Base-by-base conservation (phyloP, 768 basidiomycete species). In the Melanogaster broomeanus region DNA sequence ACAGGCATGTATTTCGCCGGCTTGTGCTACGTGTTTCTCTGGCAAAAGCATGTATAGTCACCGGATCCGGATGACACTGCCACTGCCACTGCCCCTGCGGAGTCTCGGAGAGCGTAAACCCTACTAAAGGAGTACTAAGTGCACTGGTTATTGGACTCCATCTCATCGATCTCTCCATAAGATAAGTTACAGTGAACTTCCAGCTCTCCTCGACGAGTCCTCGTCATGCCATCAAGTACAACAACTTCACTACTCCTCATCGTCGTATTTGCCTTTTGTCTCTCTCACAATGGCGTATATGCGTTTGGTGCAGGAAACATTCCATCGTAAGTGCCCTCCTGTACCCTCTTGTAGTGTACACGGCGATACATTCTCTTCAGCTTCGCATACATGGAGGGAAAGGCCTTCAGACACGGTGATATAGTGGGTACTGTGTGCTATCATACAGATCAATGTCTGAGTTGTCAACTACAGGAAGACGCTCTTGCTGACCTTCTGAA, bases 301-400 rank as follows among this genome's bases (percentile, higher is more conserved):
- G 88, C 86, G 6, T 90, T 89, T 56, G 87, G 85, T n/a, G 86
- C 87, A 46, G 92, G 92, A 35, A 93, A 94, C 62, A 93, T 95
- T 60, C 91, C 91, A 33, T 80, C 80, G 76, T 86, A 66, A 60
- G 77, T 67, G 42, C 31, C 33, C 51, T 56, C 50, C 50, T 31
- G 35, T 39, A 4, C 12, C 34, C 28, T 13, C 12, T 10, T 10
- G 13, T 21, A 19, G 9, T 15, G 24, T 12, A 41, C 30, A 16
- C 44, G 31, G 11, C 16, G n/a, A 47, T n/a, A 27, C 51, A 51
- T 21, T 21, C 21, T 27, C 34, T 37, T 9, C 54, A 88, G 88
- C 19, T 91, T 85, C 64, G 86, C 90, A 6, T 95, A 87, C 67
- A 80, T 95, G 70, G 93, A 95, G 66, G 91, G 88, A 34, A 83